Percentiles rank a stretch among this genome's conserved stretches.
These are phyloP conservation scores for Graphium sp. DNA, from an alignment of 2,329 filamentous ascomycete genomes.

Conservation along the genomic window DNA sequence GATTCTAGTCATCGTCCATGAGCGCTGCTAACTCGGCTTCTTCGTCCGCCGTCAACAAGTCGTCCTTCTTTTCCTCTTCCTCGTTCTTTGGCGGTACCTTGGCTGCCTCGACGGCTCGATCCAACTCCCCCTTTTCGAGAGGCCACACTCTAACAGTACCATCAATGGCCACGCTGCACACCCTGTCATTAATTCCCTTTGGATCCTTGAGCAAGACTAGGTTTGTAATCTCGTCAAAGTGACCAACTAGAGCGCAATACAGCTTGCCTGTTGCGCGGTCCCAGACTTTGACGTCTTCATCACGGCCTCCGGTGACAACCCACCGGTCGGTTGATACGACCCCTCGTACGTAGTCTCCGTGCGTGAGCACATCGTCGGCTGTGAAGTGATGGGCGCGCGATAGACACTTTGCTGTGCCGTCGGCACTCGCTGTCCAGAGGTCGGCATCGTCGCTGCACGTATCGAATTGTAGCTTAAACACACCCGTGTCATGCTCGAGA, in stretches of 20 bases:
- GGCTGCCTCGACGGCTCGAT: constrained; percentile 27
- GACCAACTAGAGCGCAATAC: constrained; percentile 59
- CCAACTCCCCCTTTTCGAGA: constrained; percentile 42
- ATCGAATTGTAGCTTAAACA: constrained; percentile 69
- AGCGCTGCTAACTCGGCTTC: constrained; percentile 83
- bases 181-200: constrained; percentile 19
- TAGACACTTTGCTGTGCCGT: constrained; percentile 74
- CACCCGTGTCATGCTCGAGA: constrained; percentile 73
- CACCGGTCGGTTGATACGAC: constrained; percentile 60
- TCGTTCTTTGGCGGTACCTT: constrained; percentile 33
- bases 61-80: constrained; percentile 28
- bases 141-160: constrained; percentile 77
- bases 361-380: constrained; percentile 53
- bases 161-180: constrained; percentile 81
- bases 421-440: constrained; percentile 84
- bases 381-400: constrained; percentile 51
- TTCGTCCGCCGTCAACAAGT: constrained; percentile 68
- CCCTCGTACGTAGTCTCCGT: constrained; percentile 83
- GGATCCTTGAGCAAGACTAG: constrained; percentile 41
- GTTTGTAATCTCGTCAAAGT: constrained; percentile 86
- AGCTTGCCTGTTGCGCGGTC: constrained; percentile 57
- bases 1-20: constrained; percentile 48
- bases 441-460: constrained; percentile 43
- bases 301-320: constrained; percentile 75
- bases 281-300: constrained; percentile 89